A percentile compares a stretch with the other conserved stretches of the same genome.
These are phyloP conservation scores for Tricholoma flavovirens DNA, from an alignment of 768 basidiomycete genomes.

Conservation along the genomic window DNA sequence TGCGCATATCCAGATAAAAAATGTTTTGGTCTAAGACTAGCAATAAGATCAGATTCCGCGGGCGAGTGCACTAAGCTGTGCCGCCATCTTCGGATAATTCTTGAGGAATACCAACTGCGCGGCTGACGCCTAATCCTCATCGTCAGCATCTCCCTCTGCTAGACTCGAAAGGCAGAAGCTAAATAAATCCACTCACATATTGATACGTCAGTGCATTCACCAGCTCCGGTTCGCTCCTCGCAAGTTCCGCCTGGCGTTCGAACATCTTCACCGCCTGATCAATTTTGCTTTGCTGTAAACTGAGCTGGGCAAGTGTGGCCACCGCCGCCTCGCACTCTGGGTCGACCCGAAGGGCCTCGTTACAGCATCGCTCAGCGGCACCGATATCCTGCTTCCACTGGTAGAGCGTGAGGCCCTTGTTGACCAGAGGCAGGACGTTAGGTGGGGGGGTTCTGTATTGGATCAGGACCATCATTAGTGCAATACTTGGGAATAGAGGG, in stretches of 20 bases:
- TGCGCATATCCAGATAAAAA: not conserved
- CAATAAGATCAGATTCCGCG: constrained; percentile 14
- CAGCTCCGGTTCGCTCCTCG: constrained; percentile 88
- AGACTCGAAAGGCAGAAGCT: not conserved
- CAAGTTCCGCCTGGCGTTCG: constrained; percentile 74
- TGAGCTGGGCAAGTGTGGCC: constrained; percentile 90
- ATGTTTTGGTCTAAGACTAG: not conserved
- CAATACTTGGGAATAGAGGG: not conserved
- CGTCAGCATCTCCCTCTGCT: constrained; percentile 1
- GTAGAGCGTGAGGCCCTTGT: constrained; percentile 95
- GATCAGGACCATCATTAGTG: not conserved
- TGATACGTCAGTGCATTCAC: constrained; percentile 70
- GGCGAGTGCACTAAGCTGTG: constrained; percentile 47
- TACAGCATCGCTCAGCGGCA: constrained; percentile 77
- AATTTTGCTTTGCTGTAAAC: constrained; percentile 86
- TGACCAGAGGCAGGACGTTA: constrained; percentile 92
- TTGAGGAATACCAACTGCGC: constrained; percentile 80
- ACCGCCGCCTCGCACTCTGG: constrained; percentile 95
- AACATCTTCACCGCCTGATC: constrained; percentile 85
- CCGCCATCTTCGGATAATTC: constrained; percentile 81
- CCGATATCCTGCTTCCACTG: constrained; percentile 92
- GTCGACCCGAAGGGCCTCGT: constrained; percentile 84
- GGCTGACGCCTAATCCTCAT: constrained; percentile 54
- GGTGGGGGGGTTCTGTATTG: constrained; percentile 31
- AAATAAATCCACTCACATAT: constrained; percentile 47